Conservation (phyloP, 2,329 filamentous ascomycete genomes). For the Teratosphaeria pseudoeucalypti region DNA sequence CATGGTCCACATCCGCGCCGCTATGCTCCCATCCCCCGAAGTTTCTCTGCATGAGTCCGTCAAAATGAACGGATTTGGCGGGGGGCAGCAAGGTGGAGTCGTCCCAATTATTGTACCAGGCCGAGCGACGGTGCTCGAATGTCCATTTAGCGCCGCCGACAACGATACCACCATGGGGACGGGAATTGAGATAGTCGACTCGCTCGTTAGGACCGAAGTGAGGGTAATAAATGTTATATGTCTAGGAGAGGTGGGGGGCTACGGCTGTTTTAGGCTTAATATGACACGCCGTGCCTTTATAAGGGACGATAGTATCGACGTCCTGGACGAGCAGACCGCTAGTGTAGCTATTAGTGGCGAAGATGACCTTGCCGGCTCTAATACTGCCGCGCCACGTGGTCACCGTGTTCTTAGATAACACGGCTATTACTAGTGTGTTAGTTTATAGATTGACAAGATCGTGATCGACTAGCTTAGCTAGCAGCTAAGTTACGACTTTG, state of each 20-base stretch:
- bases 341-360: slow-evolving; percentile 22
- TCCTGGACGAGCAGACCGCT: slow-evolving; percentile 18
- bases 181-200: slow-evolving; percentile 34
- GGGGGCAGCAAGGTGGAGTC: slow-evolving; percentile 37
- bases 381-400: slow-evolving; percentile 16
- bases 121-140: slow-evolving; percentile 24
- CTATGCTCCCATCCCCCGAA: slow-evolving; percentile 42
- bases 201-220: neutral
- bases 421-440: slow-evolving; percentile 47
- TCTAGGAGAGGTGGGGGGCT: slow-evolving; percentile 17
- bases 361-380: slow-evolving; percentile 21
- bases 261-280: slow-evolving; percentile 1
- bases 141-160: slow-evolving; percentile 33
- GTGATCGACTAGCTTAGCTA: slow-evolving; percentile 11
- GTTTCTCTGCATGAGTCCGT: slow-evolving; percentile 38
- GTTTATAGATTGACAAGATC: slow-evolving; percentile 59
- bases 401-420: slow-evolving; percentile 8
- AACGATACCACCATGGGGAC: slow-evolving; percentile 36
- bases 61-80: slow-evolving; percentile 34
- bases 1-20: slow-evolving; percentile 25
- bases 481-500: slow-evolving; percentile 17
- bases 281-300: slow-evolving; percentile 3
- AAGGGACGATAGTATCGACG: slow-evolving; percentile 1
- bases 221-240: slow-evolving; percentile 19
- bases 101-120: slow-evolving; percentile 39